Evolutionary conservation across 345 rosid species (phyloP).

Genomic region (Clarkia xantiana): DNA sequence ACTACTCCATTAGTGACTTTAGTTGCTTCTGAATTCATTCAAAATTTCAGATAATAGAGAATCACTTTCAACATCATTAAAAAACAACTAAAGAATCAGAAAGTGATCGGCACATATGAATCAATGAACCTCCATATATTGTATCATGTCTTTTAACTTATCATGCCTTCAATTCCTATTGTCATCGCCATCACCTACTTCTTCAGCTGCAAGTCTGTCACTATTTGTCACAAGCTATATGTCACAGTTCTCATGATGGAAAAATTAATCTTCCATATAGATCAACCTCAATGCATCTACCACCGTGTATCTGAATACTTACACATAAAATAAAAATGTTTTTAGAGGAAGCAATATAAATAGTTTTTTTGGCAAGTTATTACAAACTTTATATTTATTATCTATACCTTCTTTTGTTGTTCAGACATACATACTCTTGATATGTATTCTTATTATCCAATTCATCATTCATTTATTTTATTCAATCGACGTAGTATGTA

Average conservation of each 20-base stretch:
- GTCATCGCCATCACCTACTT: constrained; percentile 82
- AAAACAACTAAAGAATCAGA: too few relatives aligned
- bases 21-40: constrained; percentile 50
- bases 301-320: constrained; percentile 48
- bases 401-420: constrained; percentile 77
- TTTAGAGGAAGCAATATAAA: neutral
- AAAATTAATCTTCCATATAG: constrained; percentile 52
- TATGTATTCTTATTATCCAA: constrained; percentile 74
- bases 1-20: constrained; percentile 60
- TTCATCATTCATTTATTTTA: constrained; percentile 73
- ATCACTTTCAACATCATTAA: too few relatives aligned
- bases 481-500: constrained; percentile 53
- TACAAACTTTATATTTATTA: too few relatives aligned
- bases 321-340: neutral
- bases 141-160: constrained; percentile 62
- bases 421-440: constrained; percentile 82
- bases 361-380: constrained; percentile 1
- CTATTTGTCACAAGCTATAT: constrained; percentile 83
- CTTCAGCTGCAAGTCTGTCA: constrained; percentile 71
- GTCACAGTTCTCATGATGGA: constrained; percentile 80
- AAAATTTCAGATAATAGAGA: too few relatives aligned
- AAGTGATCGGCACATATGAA: too few relatives aligned
- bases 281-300: constrained; percentile 65
- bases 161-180: constrained; percentile 69
- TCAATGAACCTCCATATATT: constrained; percentile 66